These are phyloP conservation scores for Alternaria novae-zelandiae DNA, from an alignment of 2,329 filamentous ascomycete genomes.

Conservation along the genomic window DNA sequence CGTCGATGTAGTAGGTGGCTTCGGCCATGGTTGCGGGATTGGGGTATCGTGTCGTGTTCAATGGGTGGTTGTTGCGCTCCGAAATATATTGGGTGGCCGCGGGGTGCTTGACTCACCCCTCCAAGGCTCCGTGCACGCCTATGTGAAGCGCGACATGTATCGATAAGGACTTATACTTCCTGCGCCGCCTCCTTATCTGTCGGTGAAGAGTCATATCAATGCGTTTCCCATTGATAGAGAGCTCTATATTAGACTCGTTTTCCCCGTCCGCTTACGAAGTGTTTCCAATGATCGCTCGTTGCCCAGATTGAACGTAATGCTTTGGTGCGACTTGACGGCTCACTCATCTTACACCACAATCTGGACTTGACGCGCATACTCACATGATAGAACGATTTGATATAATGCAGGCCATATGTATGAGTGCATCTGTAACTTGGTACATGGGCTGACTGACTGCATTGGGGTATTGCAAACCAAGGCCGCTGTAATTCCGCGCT, in stretches of 20 bases:
- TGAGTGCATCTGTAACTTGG: not conserved
- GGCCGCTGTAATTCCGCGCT: conserved; percentile 37
- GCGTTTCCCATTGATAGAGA: not conserved
- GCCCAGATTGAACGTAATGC: not conserved
- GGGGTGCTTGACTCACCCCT: conserved; percentile 20
- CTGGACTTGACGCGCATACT: not conserved
- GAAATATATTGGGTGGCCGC: conserved; percentile 37
- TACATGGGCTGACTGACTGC: not conserved
- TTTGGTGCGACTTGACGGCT: not conserved
- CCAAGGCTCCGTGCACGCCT: conserved; percentile 16
- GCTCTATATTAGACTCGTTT: not conserved
- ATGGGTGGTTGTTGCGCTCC: conserved; percentile 21
- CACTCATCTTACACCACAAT: not conserved
- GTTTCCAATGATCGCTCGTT: not conserved
- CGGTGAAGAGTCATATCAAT: conserved; percentile 3
- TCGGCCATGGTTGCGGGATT: conserved; percentile 47
- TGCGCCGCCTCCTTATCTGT: conserved; percentile 19
- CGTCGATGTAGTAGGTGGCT: conserved; percentile 74
- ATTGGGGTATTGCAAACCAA: not conserved
- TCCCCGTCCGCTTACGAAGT: not conserved
- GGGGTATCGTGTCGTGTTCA: conserved; percentile 22
- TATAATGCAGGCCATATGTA: not conserved
- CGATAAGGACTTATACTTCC: conserved; percentile 17
- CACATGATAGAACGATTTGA: not conserved
- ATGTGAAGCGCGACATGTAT: conserved; percentile 23